A percentile compares a stretch with the other conserved stretches of the same genome.
Evolutionary conservation across 345 rosid species (phyloP).

Genomic region (Eucalyptus curtisii): DNA sequence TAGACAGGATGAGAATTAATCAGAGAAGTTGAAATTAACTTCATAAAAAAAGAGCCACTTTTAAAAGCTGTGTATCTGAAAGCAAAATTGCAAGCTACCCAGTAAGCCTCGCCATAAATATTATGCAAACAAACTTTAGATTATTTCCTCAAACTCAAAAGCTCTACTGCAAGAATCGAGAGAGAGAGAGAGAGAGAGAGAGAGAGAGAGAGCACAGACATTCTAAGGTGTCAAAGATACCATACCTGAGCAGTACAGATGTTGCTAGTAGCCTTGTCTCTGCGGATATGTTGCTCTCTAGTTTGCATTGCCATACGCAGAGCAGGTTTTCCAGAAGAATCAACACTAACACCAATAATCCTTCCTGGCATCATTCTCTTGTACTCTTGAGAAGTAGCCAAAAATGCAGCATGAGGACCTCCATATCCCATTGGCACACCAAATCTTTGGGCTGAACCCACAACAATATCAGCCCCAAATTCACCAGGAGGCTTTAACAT

Average conservation of each 20-base stretch:
- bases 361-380: conserved; percentile 99
- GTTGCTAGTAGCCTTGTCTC: conserved; percentile 99
- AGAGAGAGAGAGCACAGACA: not conserved
- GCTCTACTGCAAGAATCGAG: not conserved
- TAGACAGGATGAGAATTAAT: conserved; percentile 2
- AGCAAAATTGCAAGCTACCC: not conserved
- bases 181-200: not conserved
- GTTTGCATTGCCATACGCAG: conserved; percentile 99
- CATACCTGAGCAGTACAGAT: conserved; percentile 98
- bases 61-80: not conserved
- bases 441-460: conserved; percentile 96
- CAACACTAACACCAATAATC: conserved; percentile 92
- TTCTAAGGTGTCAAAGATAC: not conserved
- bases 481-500: conserved; percentile 97
- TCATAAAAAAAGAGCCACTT: not conserved
- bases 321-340: conserved; percentile 86
- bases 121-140: not conserved
- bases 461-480: conserved; percentile 83
- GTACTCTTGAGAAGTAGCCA: conserved; percentile 98
- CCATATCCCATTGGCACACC: conserved; percentile 99
- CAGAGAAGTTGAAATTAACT: not conserved
- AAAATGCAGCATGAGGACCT: conserved; percentile 96
- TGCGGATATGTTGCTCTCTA: conserved; percentile 95
- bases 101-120: not conserved
- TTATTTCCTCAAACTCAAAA: not conserved